Base-by-base conservation (phyloP, 371 early-diverging fungal species). In the Actinomortierella ambigua region DNA sequence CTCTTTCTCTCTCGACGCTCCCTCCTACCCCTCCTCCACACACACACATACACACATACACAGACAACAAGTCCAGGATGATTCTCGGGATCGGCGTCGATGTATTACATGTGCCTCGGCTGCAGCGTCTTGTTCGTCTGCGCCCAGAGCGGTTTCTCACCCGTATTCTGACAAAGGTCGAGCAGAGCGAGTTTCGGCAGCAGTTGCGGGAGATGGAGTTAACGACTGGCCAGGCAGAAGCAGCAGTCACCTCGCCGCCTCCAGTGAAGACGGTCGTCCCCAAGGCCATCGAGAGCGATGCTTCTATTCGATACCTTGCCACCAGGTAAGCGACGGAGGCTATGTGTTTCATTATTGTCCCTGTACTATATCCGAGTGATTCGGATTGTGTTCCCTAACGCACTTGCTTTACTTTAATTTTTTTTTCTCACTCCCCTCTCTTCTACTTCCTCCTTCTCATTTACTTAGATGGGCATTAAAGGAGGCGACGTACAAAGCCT, bases 401-500 rank as follows among this genome's bases (percentile, higher is more conserved):
- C 44, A n/a, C 44, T 44, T 44, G 15, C 4, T 3, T 4, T 44
- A 2, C 3, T 44, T 13, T 6, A 2, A 13, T 44, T 20, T 5
- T 13, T 44, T 44, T 13, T 44, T 44, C 20, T 44, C 8, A 41
- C 41, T 15, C 8, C 15, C 13, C 20, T 44, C 13, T 4, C 44
- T 2, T 44, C n/a, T n/a, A n/a, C n/a, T n/a, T n/a, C n/a, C n/a
- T n/a, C 13, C 44, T 44, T 44, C n/a, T 2, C 4, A 13, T 13
- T 20, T 4, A 3, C 3, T 13, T 70, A 86, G 89, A 23, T 89
- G 88, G 88, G 82, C 86, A 47, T 64, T 84, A 23, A 89, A 89
- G 64, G 90, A 89, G 58, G 88, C 90, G 13, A 77, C 77, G 1
- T 89, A 86, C 63, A 89, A 89, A 61, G 90, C 90, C 27, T 49